phyloP scores from a whole-genome alignment of 352 stramenopile genomes.

The Phytophthora sp. region DNA sequence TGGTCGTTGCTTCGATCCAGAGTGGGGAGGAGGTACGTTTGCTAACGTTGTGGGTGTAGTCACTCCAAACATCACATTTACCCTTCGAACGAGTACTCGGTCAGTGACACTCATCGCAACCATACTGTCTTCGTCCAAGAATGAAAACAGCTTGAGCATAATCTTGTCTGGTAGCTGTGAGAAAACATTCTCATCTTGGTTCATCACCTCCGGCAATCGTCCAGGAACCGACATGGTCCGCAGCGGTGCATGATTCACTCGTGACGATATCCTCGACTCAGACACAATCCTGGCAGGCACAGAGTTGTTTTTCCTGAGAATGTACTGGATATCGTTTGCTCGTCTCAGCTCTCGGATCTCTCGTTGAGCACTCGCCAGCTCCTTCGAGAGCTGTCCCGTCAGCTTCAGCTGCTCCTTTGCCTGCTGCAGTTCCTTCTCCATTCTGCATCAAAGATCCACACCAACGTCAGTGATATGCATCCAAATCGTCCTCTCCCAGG shows the following conservation, averaged over 20 bases:
- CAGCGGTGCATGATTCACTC: not conserved
- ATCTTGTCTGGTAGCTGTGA: constrained; percentile 54
- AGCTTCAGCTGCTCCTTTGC: constrained; percentile 64
- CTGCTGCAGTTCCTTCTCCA: constrained; percentile 67
- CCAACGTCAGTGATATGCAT: not conserved
- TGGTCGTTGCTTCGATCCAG: constrained; percentile 16
- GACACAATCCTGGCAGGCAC: constrained; percentile 15
- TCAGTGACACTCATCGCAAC: constrained; percentile 71
- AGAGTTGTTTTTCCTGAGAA: constrained; percentile 50
- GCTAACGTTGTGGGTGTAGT: constrained; percentile 34
- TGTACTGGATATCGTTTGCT: constrained; percentile 69
- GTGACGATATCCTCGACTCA: constrained; percentile 16
- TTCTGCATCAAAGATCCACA: constrained; percentile 22
- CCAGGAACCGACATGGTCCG: constrained; percentile 3
- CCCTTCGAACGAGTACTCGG: constrained; percentile 52
- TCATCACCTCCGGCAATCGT: not conserved
- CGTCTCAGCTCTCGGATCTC: constrained; percentile 78
- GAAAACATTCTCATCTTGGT: constrained; percentile 31
- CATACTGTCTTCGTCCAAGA: constrained; percentile 75
- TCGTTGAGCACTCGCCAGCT: constrained; percentile 69
- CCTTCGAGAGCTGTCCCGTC: constrained; percentile 61
- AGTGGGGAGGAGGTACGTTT: constrained; percentile 9
- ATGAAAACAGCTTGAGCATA: constrained; percentile 72
- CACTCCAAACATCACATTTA: constrained; percentile 75
- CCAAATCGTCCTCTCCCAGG: not conserved